Conservation (phyloP, 164 flowering plant genomes). For the Dillenia suffruticosa region DNA sequence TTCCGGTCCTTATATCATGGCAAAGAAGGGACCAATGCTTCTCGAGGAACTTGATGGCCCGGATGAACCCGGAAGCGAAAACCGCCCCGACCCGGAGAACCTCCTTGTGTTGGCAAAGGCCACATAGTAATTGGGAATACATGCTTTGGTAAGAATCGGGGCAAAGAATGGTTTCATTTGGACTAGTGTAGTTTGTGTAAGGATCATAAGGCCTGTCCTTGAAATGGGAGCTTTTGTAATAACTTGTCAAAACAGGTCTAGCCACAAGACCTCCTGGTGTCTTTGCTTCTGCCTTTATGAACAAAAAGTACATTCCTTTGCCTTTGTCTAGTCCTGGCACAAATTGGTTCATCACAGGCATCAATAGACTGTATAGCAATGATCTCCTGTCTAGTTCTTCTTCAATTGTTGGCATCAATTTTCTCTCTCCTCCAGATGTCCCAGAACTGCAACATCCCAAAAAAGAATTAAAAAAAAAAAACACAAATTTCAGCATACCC, state of each 20-base stretch:
- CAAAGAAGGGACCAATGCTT: constrained; percentile 65
- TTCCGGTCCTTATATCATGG: constrained; percentile 65
- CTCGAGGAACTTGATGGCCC: constrained; percentile 86
- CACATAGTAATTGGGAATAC: constrained; percentile 92
- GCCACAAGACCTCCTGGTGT: constrained; percentile 86
- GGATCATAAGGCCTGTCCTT: constrained; percentile 74
- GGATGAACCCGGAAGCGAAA: constrained; percentile 91
- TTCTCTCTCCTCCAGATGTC: constrained; percentile 93
- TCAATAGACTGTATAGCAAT: constrained; percentile 70
- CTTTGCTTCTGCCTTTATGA: constrained; percentile 80
- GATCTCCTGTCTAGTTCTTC: constrained; percentile 77
- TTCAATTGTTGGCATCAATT: constrained; percentile 91
- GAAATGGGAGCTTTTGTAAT: constrained; percentile 82
- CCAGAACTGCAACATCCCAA: constrained; percentile 67
- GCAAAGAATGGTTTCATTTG: constrained; percentile 86
- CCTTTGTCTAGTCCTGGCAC: constrained; percentile 82
- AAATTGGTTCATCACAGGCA: constrained; percentile 94
- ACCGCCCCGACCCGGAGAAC: constrained; percentile 95
- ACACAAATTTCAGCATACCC: neutral
- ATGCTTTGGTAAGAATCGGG: constrained; percentile 91
- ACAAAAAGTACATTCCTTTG: constrained; percentile 93
- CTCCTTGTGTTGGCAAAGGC: constrained; percentile 64
- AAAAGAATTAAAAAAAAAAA: neutral
- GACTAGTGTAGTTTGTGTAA: constrained; percentile 93
- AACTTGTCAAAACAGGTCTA: constrained; percentile 86